These are phyloP conservation scores for Emmonsiellopsis sp. DNA, from an alignment of 2,329 filamentous ascomycete genomes.

Conservation along the genomic window DNA sequence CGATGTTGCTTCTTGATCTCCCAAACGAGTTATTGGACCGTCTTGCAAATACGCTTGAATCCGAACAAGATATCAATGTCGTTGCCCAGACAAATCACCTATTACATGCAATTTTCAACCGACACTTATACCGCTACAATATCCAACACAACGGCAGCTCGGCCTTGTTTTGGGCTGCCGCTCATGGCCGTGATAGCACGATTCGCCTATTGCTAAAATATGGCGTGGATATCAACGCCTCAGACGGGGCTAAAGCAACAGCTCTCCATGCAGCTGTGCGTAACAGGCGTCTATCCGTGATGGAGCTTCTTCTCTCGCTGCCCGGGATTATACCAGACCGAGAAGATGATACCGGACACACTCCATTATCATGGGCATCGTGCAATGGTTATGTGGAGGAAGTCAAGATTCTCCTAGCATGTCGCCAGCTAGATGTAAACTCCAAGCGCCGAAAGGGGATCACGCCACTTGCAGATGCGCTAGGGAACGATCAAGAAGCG, in stretches of 20 bases:
- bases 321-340: no score
- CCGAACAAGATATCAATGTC: background rate
- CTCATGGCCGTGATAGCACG: background rate
- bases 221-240: background rate
- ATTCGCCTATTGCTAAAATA: background rate
- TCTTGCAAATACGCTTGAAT: background rate
- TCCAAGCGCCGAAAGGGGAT: no score
- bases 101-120: background rate
- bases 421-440: no score
- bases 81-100: background rate
- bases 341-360: no score
- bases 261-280: background rate
- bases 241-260: background rate
- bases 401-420: no score
- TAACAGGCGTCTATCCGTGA: no score
- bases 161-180: background rate
- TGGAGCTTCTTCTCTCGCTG: no score
- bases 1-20: background rate
- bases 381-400: no score
- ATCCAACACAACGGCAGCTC: background rate
- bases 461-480: no score
- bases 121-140: background rate
- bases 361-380: no score
- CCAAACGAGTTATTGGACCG: background rate
- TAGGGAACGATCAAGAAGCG: no score